Evolutionary conservation across 176 grass and related monocot species (phyloP), one percentile per base, ranked within the genome.

Genomic region (Rhynchospora pubera): DNA sequence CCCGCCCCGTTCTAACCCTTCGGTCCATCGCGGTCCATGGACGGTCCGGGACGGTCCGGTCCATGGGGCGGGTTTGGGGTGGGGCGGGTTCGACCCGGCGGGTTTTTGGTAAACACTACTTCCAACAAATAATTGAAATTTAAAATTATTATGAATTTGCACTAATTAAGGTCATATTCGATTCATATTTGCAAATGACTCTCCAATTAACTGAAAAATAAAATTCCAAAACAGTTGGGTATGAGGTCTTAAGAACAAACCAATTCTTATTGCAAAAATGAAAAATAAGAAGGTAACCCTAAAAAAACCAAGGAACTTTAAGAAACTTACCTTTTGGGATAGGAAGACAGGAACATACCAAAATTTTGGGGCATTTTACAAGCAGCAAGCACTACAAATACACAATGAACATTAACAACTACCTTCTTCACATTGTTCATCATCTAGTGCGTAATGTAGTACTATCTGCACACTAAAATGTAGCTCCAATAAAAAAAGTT

Each of bases 401-500:
- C 88, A 70, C 92, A 98, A 53, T 94, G 92, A 19, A 92, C 95
- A 85, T 92, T 88, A 23, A 88, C 86, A 23, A 88, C 84, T 57
- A 90, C 96, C 10, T 82, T 94, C 63, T 83, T 83, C 23, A 93
- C 96, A 91, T 93, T 98, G 69, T 87, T 93, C 96, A 98, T 98
- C 96, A 98, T 98, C 96, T 13, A 89, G 96, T 9, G 96, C 94
- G 85, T 98, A 92, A 82, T 93, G 94, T 78, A 98, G 82, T 91
- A 94, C 93, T 87, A 98, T 93, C 96, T 98, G 92, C 85, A 93
- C 89, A 91, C 96, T n/a, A 93, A 98, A 89, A 88, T 90, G 82
- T 89, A 70, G 86, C 77, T 91, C 78, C 64, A 87, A 91, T 93
- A 85, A 94, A 89, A 75, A 39, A 58, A 51, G 85, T 0, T 28